Evolutionary conservation across 495 filamentous ascomycete species (phyloP), one percentile per base, ranked within the genome.

Genomic region (Aspergillus panamensis): DNA sequence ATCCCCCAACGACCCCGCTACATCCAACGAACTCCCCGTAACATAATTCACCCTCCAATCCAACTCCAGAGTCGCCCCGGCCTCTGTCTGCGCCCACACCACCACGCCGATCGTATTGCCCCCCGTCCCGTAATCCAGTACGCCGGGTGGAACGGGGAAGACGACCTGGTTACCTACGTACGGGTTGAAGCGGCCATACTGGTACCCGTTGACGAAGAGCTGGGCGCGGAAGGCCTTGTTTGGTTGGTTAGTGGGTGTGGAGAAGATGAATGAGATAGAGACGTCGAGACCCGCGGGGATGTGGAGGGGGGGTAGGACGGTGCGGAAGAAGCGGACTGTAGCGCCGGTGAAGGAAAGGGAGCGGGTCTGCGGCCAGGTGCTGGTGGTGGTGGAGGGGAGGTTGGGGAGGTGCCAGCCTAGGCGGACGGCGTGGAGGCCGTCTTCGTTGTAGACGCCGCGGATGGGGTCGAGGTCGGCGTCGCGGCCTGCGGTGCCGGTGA

Each of bases 401-500:
- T 75, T 73, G 1, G 87, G 87, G 6, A 87, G 77, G 61, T 88
- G 84, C 66, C 75, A 87, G 10, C 87, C 87, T 44, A 85, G 76
- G 6, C 88, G 76, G 62, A 90, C 89, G n/a, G 78, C 80, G 59
- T 72, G 85, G 16, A 89, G 66, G 0, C 83, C 87, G 48, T 87
- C 87, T 73, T 91, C 89, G 61, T 91, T 92, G 59, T 87, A 67
- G n/a, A 83, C 86, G 30, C 89, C 87, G 53, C 87, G 83, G 1
- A 77, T 72, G 30, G 77, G 75, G 65, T 92, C 89, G 10, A 70
- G 54, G 66, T 89, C 88, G 33, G 82, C 69, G 57, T 91, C 87
- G 17, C 88, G 87, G 49, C 84, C 84, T 8, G 90, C 74, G 58
- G 89, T 90, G 14, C 89, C 89, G 7, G 87, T 87, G 8, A 92